These are phyloP conservation scores for Globisporangium ultimum DNA, from an alignment of 352 stramenopile species.

Conservation along the genomic window DNA sequence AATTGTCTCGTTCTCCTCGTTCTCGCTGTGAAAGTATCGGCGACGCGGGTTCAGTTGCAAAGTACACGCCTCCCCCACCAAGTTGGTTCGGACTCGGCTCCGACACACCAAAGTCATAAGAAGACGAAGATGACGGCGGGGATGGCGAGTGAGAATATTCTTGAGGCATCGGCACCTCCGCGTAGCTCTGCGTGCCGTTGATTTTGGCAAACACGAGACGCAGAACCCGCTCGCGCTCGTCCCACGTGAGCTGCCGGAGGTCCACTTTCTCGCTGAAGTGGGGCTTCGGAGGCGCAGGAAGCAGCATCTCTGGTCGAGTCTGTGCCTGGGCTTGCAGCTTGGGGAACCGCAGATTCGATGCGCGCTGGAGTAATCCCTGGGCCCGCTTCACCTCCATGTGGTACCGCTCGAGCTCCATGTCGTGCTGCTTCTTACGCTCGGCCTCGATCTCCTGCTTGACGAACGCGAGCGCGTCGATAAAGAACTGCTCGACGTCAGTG, in stretches of 20 bases:
- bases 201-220: conserved; percentile 94
- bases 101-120: conserved; percentile 1
- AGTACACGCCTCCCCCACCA: conserved; percentile 36
- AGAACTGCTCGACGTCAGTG: conserved; percentile 91
- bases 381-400: conserved; percentile 47
- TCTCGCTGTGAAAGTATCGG: conserved; percentile 5
- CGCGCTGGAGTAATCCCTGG: conserved; percentile 19
- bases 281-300: background rate
- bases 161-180: conserved; percentile 19
- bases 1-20: background rate
- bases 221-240: conserved; percentile 90
- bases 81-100: conserved; percentile 17
- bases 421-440: conserved; percentile 44
- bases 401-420: conserved; percentile 52
- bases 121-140: background rate
- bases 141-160: background rate
- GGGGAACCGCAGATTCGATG: conserved; percentile 38
- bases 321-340: conserved; percentile 23
- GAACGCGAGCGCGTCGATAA: conserved; percentile 89
- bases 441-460: conserved; percentile 76
- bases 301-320: background rate
- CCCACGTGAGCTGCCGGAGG: conserved; percentile 83
- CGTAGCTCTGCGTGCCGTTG: conserved; percentile 75
- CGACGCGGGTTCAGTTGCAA: conserved; percentile 40
- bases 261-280: conserved; percentile 83